Percentiles rank a stretch among this genome's conserved stretches.
These are phyloP conservation scores for Theileria luwenshuni DNA, from an alignment of 169 alveolate species.

Conservation along the genomic window DNA sequence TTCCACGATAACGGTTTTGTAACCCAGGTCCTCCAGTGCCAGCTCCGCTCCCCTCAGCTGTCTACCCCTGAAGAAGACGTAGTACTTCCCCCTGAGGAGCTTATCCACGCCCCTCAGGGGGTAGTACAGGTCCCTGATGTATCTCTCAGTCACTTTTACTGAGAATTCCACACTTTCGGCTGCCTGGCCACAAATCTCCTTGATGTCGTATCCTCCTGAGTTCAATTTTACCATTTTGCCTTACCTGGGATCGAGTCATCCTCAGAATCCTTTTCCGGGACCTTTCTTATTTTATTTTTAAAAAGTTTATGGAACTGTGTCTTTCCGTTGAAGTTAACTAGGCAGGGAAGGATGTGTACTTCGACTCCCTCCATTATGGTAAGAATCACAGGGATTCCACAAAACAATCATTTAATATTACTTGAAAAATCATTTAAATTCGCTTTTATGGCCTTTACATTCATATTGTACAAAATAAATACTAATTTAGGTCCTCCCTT, in stretches of 20 bases:
- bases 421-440: too few species aligned
- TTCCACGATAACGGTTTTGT: constrained; percentile 26
- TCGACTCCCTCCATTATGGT: constrained; percentile 1
- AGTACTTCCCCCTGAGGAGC: constrained; percentile 46
- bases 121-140: constrained; percentile 34
- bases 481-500: too few species aligned
- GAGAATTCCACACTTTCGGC: constrained; percentile 29
- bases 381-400: not conserved
- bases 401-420: not conserved
- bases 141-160: constrained; percentile 29
- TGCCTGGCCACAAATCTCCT: constrained; percentile 39
- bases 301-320: constrained; percentile 40
- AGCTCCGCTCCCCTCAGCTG: constrained; percentile 51
- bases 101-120: constrained; percentile 43
- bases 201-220: constrained; percentile 20
- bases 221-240: not conserved
- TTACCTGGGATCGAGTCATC: constrained; percentile 13
- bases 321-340: constrained; percentile 45
- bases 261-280: constrained; percentile 8
- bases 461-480: too few species aligned
- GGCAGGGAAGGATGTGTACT: constrained; percentile 64
- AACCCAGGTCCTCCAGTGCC: constrained; percentile 38
- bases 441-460: too few species aligned
- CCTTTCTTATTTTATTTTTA: constrained; percentile 7
- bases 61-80: constrained; percentile 55